Evolutionary conservation across 805 yeast species (phyloP).

Genomic region (Wickerhamia fluorescens): DNA sequence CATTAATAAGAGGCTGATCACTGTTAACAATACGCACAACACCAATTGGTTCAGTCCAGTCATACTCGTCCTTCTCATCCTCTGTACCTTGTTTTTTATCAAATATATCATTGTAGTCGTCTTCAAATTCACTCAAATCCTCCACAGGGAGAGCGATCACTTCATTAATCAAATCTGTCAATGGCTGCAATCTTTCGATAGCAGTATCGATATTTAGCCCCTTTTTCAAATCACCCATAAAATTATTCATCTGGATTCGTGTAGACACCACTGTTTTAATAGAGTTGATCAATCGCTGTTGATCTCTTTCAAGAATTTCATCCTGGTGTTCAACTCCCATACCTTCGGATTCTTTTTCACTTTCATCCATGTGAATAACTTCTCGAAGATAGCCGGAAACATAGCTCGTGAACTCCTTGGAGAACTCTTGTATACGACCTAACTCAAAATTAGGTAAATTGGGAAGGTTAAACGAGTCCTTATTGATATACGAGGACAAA

Average conservation of each 20-base stretch:
- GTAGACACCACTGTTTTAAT: slow-evolving; percentile 34
- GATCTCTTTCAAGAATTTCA: slow-evolving; percentile 11
- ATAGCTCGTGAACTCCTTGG: slow-evolving; percentile 25
- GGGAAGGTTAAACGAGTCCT: slow-evolving; percentile 14
- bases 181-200: slow-evolving; percentile 43
- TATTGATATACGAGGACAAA: slow-evolving; percentile 14
- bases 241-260: slow-evolving; percentile 35
- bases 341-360: slow-evolving; percentile 2
- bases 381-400: slow-evolving; percentile 19
- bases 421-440: slow-evolving; percentile 15
- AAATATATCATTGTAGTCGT: slow-evolving; percentile 13
- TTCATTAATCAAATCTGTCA: slow-evolving; percentile 38
- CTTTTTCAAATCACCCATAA: slow-evolving; percentile 32
- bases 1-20: slow-evolving; percentile 43
- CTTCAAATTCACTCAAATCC: slow-evolving; percentile 26
- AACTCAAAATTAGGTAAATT: slow-evolving; percentile 17
- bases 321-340: slow-evolving; percentile 1
- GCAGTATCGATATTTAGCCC: slow-evolving; percentile 49
- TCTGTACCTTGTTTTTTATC: slow-evolving; percentile 2
- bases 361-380: slow-evolving; percentile 1
- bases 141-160: slow-evolving; percentile 46
- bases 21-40: slow-evolving; percentile 42
- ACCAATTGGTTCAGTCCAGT: slow-evolving; percentile 47
- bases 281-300: slow-evolving; percentile 18
- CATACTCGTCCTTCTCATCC: slow-evolving; percentile 12